Conservation (phyloP, 768 basidiomycete species). For the Gloeostereum incarnatum region DNA sequence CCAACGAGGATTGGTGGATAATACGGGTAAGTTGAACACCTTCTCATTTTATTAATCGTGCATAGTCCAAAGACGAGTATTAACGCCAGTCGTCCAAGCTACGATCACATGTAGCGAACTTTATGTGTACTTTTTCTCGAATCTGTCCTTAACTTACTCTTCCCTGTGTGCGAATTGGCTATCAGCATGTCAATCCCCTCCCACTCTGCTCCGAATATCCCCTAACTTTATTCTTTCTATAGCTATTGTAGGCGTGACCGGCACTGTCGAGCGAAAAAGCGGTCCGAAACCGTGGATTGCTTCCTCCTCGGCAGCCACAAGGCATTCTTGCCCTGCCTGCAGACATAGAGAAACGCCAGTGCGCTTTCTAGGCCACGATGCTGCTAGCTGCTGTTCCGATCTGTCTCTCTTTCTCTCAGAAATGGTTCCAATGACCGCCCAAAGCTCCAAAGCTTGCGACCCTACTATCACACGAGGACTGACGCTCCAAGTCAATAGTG, state of each 20-base stretch:
- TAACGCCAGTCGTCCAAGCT: slow-evolving; percentile 47
- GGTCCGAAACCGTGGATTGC: slow-evolving; percentile 76
- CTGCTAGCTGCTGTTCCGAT: slow-evolving; percentile 72
- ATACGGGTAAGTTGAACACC: slow-evolving; percentile 49
- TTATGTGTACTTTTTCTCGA: slow-evolving; percentile 7
- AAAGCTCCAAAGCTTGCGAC: slow-evolving; percentile 81
- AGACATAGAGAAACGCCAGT: slow-evolving; percentile 69
- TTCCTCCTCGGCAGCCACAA: slow-evolving; percentile 63
- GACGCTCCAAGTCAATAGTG: slow-evolving; percentile 49
- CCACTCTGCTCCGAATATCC: slow-evolving; percentile 10
- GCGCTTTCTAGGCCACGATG: slow-evolving; percentile 53
- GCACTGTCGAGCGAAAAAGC: slow-evolving; percentile 64
- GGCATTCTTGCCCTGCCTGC: slow-evolving; percentile 46
- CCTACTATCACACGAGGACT: slow-evolving; percentile 73
- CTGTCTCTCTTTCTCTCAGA: slow-evolving; percentile 38
- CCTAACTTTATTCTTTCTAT: too few species aligned
- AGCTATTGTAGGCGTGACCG: slow-evolving; percentile 83
- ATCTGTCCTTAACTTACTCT: slow-evolving; percentile 16
- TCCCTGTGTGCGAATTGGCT: slow-evolving; percentile 52
- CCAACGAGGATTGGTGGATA: slow-evolving; percentile 39
- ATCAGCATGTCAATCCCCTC: slow-evolving; percentile 59
- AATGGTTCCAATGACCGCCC: slow-evolving; percentile 26
- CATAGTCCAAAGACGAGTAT: slow-evolving; percentile 73
- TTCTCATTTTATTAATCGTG: slow-evolving; percentile 68
- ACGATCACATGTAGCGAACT: slow-evolving; percentile 50